phyloP scores from a whole-genome alignment of 176 grass and related monocot species.

The Poa annua region DNA sequence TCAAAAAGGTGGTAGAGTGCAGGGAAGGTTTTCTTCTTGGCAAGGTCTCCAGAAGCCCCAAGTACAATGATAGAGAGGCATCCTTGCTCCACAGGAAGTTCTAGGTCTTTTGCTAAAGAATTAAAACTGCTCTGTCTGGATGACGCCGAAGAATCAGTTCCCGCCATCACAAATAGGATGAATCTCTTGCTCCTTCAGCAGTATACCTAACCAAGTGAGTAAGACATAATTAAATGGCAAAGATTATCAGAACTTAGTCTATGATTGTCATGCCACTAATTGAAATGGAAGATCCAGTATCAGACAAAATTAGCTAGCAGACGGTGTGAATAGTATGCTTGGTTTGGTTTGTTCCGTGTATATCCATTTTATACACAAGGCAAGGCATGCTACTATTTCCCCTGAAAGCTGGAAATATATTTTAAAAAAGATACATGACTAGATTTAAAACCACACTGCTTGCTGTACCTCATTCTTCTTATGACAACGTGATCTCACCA shows the following conservation, averaged over 20 bases:
- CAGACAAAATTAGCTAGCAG: conserved; percentile 2
- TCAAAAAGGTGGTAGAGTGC: conserved; percentile 93
- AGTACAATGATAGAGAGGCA: conserved; percentile 92
- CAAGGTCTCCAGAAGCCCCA: conserved; percentile 97
- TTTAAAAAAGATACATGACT: conserved; percentile 18
- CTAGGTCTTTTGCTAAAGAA: conserved; percentile 67
- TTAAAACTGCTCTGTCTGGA: conserved; percentile 75
- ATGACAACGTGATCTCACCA: not conserved
- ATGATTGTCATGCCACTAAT: not conserved
- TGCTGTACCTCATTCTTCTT: not conserved
- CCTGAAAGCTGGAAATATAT: conserved; percentile 25
- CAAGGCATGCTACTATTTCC: not conserved
- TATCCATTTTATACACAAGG: conserved; percentile 16
- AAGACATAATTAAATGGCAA: conserved; percentile 25
- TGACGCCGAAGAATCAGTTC: conserved; percentile 55
- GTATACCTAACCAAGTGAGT: conserved; percentile 46
- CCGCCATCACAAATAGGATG: conserved; percentile 56
- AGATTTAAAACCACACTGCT: conserved; percentile 34
- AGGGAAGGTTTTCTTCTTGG: conserved; percentile 99
- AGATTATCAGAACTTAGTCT: not conserved
- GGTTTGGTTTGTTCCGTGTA: not conserved
- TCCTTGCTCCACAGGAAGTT: conserved; percentile 57
- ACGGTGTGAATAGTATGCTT: not conserved
- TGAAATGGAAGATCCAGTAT: conserved; percentile 31
- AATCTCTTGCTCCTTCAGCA: conserved; percentile 41